Percentiles rank a stretch among this genome's conserved stretches.
Conservation (phyloP, 768 basidiomycete species). For the Boletus rex-veris region DNA sequence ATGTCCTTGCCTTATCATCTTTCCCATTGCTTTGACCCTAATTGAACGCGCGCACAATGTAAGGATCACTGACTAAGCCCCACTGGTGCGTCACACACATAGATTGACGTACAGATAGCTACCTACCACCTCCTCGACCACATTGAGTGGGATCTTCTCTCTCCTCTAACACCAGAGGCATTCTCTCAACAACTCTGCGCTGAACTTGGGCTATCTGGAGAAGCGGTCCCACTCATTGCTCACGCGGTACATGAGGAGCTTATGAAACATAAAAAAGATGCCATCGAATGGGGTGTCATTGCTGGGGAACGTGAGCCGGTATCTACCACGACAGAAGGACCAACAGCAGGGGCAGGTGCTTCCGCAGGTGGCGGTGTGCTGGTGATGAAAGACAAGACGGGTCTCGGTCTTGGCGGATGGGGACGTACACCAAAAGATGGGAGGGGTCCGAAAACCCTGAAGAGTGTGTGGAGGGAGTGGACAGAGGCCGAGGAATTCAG, state of each 20-base stretch:
- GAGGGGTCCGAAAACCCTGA: slow-evolving; percentile 74
- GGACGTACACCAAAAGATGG: slow-evolving; percentile 75
- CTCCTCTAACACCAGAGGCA: slow-evolving; percentile 81
- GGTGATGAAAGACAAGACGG: slow-evolving; percentile 79
- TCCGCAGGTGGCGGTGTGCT: slow-evolving; percentile 37
- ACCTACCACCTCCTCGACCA: slow-evolving; percentile 89
- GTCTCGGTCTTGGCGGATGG: slow-evolving; percentile 70
- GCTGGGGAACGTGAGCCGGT: slow-evolving; percentile 47
- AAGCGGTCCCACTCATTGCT: slow-evolving; percentile 83
- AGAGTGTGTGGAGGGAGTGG: slow-evolving; percentile 96
- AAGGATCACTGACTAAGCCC: slow-evolving; percentile 9
- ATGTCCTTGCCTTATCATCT: slow-evolving; percentile 4
- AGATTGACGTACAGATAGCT: slow-evolving; percentile 98
- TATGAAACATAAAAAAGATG: slow-evolving; percentile 92
- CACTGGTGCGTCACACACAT: background rate
- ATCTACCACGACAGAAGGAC: slow-evolving; percentile 16
- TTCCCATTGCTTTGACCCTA: slow-evolving; percentile 12
- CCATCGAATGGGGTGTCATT: slow-evolving; percentile 90
- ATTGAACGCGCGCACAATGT: slow-evolving; percentile 15
- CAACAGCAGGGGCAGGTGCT: slow-evolving; percentile 2
- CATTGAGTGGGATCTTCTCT: slow-evolving; percentile 98
- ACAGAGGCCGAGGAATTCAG: slow-evolving; percentile 85
- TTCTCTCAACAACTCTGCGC: slow-evolving; percentile 77
- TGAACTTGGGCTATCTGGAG: slow-evolving; percentile 86
- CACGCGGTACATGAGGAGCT: slow-evolving; percentile 96